phyloP scores from a whole-genome alignment of 2,329 filamentous ascomycete species.

The Diaporthe helianthi region DNA sequence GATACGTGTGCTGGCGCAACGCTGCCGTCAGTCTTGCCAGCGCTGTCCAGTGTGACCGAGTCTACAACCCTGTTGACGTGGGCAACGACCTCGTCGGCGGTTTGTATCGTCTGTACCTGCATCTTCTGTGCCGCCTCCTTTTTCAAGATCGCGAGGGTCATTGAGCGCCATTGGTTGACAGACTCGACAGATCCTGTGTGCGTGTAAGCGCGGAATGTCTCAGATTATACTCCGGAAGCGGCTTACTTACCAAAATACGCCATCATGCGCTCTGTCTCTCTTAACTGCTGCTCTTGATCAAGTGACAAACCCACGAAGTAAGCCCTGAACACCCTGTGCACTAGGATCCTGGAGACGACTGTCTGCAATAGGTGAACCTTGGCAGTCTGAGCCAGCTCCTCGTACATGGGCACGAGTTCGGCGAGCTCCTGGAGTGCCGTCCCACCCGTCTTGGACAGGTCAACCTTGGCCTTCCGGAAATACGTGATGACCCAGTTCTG shows the following conservation, averaged over 20 bases:
- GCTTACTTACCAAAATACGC: slow-evolving; percentile 48
- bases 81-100: slow-evolving; percentile 52
- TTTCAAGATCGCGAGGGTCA: slow-evolving; percentile 66
- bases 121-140: slow-evolving; percentile 58
- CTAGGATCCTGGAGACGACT: slow-evolving; percentile 64
- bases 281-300: slow-evolving; percentile 59
- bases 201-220: slow-evolving; percentile 33
- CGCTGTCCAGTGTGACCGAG: slow-evolving; percentile 51
- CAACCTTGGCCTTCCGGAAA: slow-evolving; percentile 69
- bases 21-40: slow-evolving; percentile 36
- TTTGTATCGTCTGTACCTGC: slow-evolving; percentile 51
- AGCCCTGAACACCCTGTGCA: slow-evolving; percentile 66
- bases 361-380: slow-evolving; percentile 71
- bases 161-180: slow-evolving; percentile 71
- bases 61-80: slow-evolving; percentile 58
- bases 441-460: slow-evolving; percentile 51
- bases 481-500: slow-evolving; percentile 79
- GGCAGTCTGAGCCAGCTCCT: slow-evolving; percentile 58
- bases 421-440: slow-evolving; percentile 51
- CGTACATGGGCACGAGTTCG: slow-evolving; percentile 64
- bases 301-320: slow-evolving; percentile 69
- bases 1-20: slow-evolving; percentile 37
- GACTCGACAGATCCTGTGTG: slow-evolving; percentile 55
- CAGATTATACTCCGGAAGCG: slow-evolving; percentile 13
- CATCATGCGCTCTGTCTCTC: slow-evolving; percentile 56